Conservation (phyloP, 805 yeast genomes). For the Candida endomychidarum region DNA sequence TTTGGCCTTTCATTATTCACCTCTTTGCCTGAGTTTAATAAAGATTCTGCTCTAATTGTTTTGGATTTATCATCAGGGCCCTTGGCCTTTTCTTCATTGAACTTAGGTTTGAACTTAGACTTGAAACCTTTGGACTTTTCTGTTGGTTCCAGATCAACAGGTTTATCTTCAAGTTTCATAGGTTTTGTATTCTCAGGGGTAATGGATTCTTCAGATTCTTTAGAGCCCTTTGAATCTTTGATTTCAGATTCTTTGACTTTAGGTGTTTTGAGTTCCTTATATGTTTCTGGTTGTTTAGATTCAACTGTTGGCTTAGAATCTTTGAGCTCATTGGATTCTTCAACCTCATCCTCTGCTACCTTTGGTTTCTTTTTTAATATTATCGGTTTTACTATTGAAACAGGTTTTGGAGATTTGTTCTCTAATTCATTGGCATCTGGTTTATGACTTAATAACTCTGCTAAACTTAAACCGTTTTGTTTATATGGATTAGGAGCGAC, state of each 20-base stretch:
- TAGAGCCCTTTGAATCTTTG: conserved; percentile 6
- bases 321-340: conserved; percentile 4
- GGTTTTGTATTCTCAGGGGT: neutral
- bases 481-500: conserved; percentile 8
- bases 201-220: neutral
- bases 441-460: conserved; percentile 34
- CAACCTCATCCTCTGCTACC: neutral
- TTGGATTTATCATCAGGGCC: neutral
- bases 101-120: neutral
- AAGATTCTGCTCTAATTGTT: conserved; percentile 1
- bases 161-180: neutral
- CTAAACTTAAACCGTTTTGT: conserved; percentile 28
- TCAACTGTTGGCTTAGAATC: no score
- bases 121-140: neutral
- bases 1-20: conserved; percentile 26
- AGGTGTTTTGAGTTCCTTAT: no score
- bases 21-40: conserved; percentile 1
- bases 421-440: conserved; percentile 14
- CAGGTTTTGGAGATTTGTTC: conserved; percentile 26
- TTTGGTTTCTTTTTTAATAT: conserved; percentile 37
- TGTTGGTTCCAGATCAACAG: conserved; percentile 4
- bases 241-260: neutral
- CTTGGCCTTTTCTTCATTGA: neutral
- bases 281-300: neutral
- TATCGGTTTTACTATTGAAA: conserved; percentile 29